phyloP scores from a whole-genome alignment of 345 rosid species.

The Eucalyptus tenuipes region DNA sequence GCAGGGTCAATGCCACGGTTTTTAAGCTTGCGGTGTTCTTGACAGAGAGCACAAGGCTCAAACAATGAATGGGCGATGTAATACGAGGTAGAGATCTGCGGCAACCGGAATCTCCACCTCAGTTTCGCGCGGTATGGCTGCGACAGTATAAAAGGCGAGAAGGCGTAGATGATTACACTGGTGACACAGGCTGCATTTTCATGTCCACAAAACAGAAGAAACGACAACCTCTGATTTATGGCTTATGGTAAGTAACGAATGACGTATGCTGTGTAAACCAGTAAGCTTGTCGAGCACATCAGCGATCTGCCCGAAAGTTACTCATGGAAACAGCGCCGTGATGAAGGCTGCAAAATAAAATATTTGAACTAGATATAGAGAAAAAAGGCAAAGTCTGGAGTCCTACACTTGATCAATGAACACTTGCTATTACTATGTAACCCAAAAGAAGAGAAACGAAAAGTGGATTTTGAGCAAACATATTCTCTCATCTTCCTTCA shows the following conservation, averaged over 20 bases:
- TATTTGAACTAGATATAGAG: not conserved
- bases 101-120: constrained; percentile 27
- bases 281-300: constrained; percentile 20
- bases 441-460: no score
- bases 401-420: no score
- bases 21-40: constrained; percentile 35
- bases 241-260: not conserved
- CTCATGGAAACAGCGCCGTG: constrained; percentile 23
- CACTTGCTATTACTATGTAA: no score
- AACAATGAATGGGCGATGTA: constrained; percentile 25
- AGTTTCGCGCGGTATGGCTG: constrained; percentile 23
- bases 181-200: constrained; percentile 18
- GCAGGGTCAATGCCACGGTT: constrained; percentile 26
- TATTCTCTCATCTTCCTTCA: no score
- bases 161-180: constrained; percentile 25
- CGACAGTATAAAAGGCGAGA: constrained; percentile 14
- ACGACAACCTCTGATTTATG: not conserved
- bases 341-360: constrained; percentile 5
- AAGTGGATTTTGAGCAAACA: no score
- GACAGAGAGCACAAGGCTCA: constrained; percentile 33
- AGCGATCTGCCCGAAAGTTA: constrained; percentile 57
- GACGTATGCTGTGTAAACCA: not conserved
- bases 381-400: no score
- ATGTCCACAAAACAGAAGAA: not conserved
- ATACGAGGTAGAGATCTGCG: constrained; percentile 21